Conservation (phyloP, 768 basidiomycete genomes). For the Tylopilus rubrobrunneus region DNA sequence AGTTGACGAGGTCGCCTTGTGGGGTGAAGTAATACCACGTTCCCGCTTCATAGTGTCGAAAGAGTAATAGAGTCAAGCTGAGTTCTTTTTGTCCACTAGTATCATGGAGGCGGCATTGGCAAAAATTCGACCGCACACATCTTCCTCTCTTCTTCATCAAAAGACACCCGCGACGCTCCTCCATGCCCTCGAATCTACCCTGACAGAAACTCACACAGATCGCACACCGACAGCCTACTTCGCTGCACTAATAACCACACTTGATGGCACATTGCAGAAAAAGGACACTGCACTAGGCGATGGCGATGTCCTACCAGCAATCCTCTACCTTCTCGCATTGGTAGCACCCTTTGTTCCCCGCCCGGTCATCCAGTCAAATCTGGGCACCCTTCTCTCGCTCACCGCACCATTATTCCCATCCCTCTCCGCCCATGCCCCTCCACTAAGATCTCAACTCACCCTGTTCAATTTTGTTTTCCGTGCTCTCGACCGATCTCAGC, state of each 20-base stretch:
- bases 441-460: conserved; percentile 82
- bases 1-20: too few relatives aligned
- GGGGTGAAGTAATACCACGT: too few relatives aligned
- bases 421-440: conserved; percentile 61
- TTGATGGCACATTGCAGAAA: conserved; percentile 73
- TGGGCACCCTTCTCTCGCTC: conserved; percentile 65
- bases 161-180: conserved; percentile 85
- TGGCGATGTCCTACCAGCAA: conserved; percentile 40
- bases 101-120: conserved; percentile 63
- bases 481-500: conserved; percentile 65
- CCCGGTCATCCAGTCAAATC: conserved; percentile 69
- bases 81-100: background rate
- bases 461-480: conserved; percentile 67
- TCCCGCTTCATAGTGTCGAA: too few relatives aligned
- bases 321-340: conserved; percentile 36
- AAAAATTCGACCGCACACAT: conserved; percentile 85
- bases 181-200: conserved; percentile 77
- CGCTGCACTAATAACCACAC: conserved; percentile 81
- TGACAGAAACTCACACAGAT: conserved; percentile 64
- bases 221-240: conserved; percentile 69
- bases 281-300: conserved; percentile 66
- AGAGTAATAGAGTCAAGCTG: background rate
- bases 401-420: conserved; percentile 77
- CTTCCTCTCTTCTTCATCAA: conserved; percentile 80
- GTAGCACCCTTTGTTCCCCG: conserved; percentile 50